Percentiles rank a stretch among this genome's conserved stretches.
Evolutionary conservation across 345 rosid genomes (phyloP).

Genomic region (Reutealis trisperma): DNA sequence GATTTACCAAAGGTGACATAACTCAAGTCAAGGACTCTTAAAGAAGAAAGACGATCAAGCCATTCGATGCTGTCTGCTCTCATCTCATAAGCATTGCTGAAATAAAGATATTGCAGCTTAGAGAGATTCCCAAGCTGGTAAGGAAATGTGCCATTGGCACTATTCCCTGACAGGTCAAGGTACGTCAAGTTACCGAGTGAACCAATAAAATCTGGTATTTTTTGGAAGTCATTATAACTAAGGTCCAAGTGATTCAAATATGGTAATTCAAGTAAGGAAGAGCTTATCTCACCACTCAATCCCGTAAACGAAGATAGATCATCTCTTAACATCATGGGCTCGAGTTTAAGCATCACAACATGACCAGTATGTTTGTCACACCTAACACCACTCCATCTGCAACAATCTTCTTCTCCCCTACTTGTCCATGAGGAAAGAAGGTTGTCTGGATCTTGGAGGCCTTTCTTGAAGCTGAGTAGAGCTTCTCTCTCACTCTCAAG

Average conservation of each 20-base stretch:
- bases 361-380: background rate
- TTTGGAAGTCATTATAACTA: background rate
- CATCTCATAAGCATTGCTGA: background rate
- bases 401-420: background rate
- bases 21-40: background rate
- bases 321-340: background rate
- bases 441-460: background rate
- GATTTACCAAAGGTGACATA: background rate
- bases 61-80: background rate
- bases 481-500: no score
- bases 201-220: background rate
- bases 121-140: background rate
- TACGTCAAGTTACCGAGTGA: background rate
- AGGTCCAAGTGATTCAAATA: background rate
- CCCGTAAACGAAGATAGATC: background rate
- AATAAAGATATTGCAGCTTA: background rate
- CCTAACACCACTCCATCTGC: background rate
- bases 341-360: background rate
- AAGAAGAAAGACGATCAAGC: background rate
- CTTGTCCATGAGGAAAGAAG: background rate
- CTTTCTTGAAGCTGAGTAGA: background rate
- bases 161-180: background rate
- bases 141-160: background rate
- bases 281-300: background rate
- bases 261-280: background rate